These are phyloP conservation scores for Gnomoniopsis smithogilvyi DNA, from an alignment of 2,329 filamentous ascomycete species.

Conservation along the genomic window DNA sequence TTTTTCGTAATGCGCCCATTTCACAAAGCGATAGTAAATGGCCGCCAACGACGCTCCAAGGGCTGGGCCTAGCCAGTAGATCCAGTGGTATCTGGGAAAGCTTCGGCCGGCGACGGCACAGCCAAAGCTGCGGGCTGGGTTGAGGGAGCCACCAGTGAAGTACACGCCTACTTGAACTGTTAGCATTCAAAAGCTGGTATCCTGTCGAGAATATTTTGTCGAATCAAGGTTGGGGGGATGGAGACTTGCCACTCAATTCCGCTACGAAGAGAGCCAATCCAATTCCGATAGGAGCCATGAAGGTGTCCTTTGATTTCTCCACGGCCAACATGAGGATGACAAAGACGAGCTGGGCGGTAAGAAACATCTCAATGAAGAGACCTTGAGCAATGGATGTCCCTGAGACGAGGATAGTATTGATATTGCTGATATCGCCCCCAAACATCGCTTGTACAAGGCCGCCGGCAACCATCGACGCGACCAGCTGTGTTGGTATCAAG, in stretches of 20 bases:
- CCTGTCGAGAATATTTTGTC: not conserved
- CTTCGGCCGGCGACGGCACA: constrained; percentile 35
- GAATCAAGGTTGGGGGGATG: not conserved
- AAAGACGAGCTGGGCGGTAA: constrained; percentile 57
- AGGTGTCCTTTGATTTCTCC: constrained; percentile 66
- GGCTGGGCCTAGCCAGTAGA: constrained; percentile 43
- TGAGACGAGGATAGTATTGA: constrained; percentile 43
- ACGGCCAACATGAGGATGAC: constrained; percentile 63
- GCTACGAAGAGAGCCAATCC: constrained; percentile 61
- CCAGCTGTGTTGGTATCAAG: constrained; percentile 48
- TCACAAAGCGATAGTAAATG: constrained; percentile 38
- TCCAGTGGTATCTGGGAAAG: constrained; percentile 40
- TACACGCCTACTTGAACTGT: constrained; percentile 28
- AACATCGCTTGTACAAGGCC: constrained; percentile 53
- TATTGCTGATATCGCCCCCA: constrained; percentile 31
- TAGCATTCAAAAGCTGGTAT: not conserved
- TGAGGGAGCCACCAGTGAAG: constrained; percentile 37
- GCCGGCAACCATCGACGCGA: constrained; percentile 51
- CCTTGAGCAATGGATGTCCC: constrained; percentile 47
- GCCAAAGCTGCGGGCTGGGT: constrained; percentile 41
- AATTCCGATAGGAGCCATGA: constrained; percentile 63
- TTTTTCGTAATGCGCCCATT: constrained; percentile 40
- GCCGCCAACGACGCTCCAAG: constrained; percentile 40
- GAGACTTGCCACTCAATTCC: constrained; percentile 31
- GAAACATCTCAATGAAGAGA: constrained; percentile 59